Evolutionary conservation across 768 basidiomycete genomes (phyloP).

Genomic region (Pleurotus cornucopiae): DNA sequence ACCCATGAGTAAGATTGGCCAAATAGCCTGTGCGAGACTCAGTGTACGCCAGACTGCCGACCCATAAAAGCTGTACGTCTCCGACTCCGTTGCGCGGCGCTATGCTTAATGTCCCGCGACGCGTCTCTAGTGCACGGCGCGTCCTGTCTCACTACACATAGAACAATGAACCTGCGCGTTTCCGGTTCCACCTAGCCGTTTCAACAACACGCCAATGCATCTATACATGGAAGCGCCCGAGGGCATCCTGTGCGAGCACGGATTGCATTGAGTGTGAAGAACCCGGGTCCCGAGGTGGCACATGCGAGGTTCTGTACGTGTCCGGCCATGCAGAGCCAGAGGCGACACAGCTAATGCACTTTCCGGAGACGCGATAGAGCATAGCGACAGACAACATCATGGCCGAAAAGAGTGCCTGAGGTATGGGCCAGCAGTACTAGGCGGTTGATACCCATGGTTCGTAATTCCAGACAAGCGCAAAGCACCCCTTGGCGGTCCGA

Average conservation of each 20-base stretch:
- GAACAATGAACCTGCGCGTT: slow-evolving; percentile 34
- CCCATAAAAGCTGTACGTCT: slow-evolving; percentile 26
- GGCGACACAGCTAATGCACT: slow-evolving; percentile 27
- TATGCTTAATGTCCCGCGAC: slow-evolving; percentile 36
- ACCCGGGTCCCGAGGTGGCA: slow-evolving; percentile 50
- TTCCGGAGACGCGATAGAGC: slow-evolving; percentile 51
- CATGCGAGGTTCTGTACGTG: slow-evolving; percentile 46
- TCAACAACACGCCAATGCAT: slow-evolving; percentile 12
- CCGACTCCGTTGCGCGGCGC: slow-evolving; percentile 31
- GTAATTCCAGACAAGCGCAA: slow-evolving; percentile 11
- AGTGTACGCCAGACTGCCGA: background rate
- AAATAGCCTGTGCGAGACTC: background rate
- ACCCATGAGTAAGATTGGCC: background rate
- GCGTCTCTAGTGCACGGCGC: slow-evolving; percentile 42
- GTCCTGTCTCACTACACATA: slow-evolving; percentile 13
- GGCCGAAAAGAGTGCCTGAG: slow-evolving; percentile 22
- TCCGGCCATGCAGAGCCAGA: slow-evolving; percentile 14
- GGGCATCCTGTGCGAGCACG: slow-evolving; percentile 24
- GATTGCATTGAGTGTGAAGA: slow-evolving; percentile 15
- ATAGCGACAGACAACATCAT: slow-evolving; percentile 31
- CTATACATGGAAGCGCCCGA: slow-evolving; percentile 10
- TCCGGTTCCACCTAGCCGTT: slow-evolving; percentile 45
- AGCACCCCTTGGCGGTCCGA: slow-evolving; percentile 15
- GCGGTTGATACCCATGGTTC: slow-evolving; percentile 16
- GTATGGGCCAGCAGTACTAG: slow-evolving; percentile 8